Conservation (phyloP, 2,329 filamentous ascomycete genomes). For the Thelonectria rubi region DNA sequence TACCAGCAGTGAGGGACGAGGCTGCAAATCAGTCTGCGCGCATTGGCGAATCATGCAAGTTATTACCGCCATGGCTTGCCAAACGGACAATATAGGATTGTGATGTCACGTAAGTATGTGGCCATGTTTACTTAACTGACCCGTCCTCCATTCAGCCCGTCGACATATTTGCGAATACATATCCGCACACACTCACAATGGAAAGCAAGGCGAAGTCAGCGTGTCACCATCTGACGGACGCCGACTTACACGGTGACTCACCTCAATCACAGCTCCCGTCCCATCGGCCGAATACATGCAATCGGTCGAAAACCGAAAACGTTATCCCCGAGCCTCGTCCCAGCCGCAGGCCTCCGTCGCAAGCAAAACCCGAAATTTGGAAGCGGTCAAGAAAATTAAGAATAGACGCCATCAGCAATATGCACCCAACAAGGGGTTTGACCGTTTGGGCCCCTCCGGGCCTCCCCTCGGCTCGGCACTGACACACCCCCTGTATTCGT, state of each 20-base stretch:
- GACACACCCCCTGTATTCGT: conserved; percentile 2
- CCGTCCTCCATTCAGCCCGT: background rate
- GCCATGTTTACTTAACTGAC: too few relatives aligned
- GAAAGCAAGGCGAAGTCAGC: background rate
- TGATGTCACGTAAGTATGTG: too few relatives aligned
- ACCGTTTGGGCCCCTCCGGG: background rate
- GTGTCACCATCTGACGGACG: background rate
- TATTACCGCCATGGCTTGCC: background rate
- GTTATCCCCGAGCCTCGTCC: background rate
- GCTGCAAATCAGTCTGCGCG: background rate
- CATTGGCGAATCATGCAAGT: too few relatives aligned
- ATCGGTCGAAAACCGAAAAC: background rate
- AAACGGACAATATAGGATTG: background rate
- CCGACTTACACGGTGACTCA: background rate
- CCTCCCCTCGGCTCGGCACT: conserved; percentile 12
- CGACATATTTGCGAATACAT: background rate
- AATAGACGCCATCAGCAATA: background rate
- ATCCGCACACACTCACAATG: too few relatives aligned
- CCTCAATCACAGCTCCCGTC: background rate
- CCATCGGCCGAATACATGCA: background rate
- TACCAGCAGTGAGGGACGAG: background rate
- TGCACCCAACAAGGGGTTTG: background rate
- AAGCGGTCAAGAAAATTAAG: conserved; percentile 9
- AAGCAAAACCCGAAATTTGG: background rate
- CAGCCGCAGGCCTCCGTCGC: conserved; percentile 12